Evolutionary conservation across 768 basidiomycete genomes (phyloP), one percentile per base, ranked within the genome.

Genomic region (Gymnopilus dilepis): DNA sequence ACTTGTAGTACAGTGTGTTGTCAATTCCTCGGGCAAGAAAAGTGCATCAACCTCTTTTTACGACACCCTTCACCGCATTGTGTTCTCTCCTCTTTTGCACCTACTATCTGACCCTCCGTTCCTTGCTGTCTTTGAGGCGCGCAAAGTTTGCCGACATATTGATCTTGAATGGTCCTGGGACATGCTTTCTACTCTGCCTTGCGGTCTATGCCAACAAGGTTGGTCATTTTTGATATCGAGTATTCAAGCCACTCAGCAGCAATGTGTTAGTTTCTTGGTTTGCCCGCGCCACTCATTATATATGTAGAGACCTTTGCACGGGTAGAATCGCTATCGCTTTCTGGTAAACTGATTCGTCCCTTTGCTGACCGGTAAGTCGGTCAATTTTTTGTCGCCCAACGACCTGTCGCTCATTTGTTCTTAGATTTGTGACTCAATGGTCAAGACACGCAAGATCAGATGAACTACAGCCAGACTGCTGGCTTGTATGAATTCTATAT

Each of bases 251-350:
- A 2, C 28, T 41, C 67, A 37, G 2, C 19, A 69, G 56, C 59
- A 31, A 47, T 55, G 58, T 30, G 51, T 15, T 72, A 97, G 95
- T 78, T 98, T 62, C 69, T 97, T 40, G 90, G 90, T 26, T 73
- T 95, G 34, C 78, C 81, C 21, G 83, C 88, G 1, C 91, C 97
- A 6, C 79, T 76, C 40, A 73, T 94, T 28, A 84, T 99, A 54
- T 99, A 97, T 72, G 81, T 98, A 40, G 97, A 99, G 74, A 95
- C 94, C 0, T 97, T 97, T 73, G 95, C 97, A 7, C 89, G 97
- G 5, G 94, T 96, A 1, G 80, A 77, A 19, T 81, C 83, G 0
- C 81, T 98, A 24, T 97, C 94, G 13, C 79, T 96, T 21, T 95
- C 94, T 24, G 97, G 90, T 24, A 93, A 84, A 67, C 78, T 98